Conservation (phyloP, 441 rosid genomes). For the Pelargonium myrrhifolium region DNA sequence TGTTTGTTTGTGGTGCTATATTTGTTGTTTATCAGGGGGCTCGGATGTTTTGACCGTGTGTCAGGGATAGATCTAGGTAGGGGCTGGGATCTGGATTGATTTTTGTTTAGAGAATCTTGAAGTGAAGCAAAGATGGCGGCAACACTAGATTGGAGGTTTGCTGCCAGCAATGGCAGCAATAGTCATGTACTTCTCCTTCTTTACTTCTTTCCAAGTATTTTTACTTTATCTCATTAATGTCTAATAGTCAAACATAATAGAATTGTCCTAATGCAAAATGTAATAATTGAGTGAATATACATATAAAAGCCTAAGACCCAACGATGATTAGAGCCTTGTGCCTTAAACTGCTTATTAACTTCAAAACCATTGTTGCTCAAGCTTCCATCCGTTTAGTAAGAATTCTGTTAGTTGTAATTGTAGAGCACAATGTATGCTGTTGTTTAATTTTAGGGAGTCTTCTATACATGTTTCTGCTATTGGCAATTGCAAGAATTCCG, state of each 20-base stretch:
- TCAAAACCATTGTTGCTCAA: not conserved
- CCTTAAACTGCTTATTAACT: not conserved
- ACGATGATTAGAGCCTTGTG: not conserved
- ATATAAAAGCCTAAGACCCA: not conserved
- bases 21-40: slow-evolving; percentile 32
- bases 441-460: not conserved
- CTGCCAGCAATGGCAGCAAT: slow-evolving; percentile 70
- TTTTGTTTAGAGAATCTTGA: slow-evolving; percentile 28
- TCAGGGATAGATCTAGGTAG: slow-evolving; percentile 54
- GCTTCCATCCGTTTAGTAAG: not conserved
- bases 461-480: not conserved
- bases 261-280: not conserved
- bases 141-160: slow-evolving; percentile 76
- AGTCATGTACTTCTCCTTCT: slow-evolving; percentile 41
- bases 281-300: not conserved
- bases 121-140: slow-evolving; percentile 52
- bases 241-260: not conserved
- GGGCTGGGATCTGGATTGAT: slow-evolving; percentile 31
- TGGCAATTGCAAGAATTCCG: not conserved
- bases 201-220: slow-evolving; percentile 1
- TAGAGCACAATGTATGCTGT: not conserved
- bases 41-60: slow-evolving; percentile 55
- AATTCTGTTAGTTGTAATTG: not conserved
- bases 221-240: slow-evolving; percentile 2
- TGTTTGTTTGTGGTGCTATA: slow-evolving; percentile 16